These are phyloP conservation scores for Claviceps sp. DNA, from an alignment of 2,329 filamentous ascomycete species.

Conservation along the genomic window DNA sequence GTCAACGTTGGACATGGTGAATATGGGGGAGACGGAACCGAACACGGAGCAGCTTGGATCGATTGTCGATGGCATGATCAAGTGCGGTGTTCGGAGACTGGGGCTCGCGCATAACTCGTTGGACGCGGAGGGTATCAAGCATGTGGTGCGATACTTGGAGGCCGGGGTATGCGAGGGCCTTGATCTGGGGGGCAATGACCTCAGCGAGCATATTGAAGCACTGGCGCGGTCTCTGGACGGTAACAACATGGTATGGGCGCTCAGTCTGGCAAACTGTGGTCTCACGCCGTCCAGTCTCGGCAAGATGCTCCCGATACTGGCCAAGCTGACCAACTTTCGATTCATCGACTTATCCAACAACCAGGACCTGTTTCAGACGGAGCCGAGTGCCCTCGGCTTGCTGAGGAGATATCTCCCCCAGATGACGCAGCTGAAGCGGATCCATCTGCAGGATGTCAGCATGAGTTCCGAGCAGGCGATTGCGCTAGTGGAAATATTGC, in stretches of 20 bases:
- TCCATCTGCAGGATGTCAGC: conserved; percentile 76
- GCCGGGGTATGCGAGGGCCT: conserved; percentile 73
- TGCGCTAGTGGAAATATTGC: conserved; percentile 76
- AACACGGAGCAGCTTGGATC: conserved; percentile 56
- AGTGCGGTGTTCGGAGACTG: conserved; percentile 64
- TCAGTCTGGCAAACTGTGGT: conserved; percentile 79
- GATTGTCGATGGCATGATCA: conserved; percentile 70
- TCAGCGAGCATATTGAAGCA: conserved; percentile 39
- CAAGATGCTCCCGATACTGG: conserved; percentile 60
- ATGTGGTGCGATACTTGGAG: conserved; percentile 64
- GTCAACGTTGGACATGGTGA: conserved; percentile 64
- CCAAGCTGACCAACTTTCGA: conserved; percentile 57
- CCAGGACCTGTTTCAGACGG: conserved; percentile 58
- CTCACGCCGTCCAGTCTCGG: conserved; percentile 60
- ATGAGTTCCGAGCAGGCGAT: conserved; percentile 83
- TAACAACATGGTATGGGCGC: conserved; percentile 54
- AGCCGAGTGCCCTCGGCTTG: conserved; percentile 60
- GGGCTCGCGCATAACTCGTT: conserved; percentile 76
- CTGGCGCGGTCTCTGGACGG: conserved; percentile 40
- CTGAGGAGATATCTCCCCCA: conserved; percentile 55
- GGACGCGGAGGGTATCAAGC: conserved; percentile 56
- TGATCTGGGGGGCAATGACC: conserved; percentile 76
- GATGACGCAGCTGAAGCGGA: conserved; percentile 62
- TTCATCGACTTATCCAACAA: conserved; percentile 94
- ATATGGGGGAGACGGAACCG: conserved; percentile 67